Base-by-base conservation (phyloP, 768 basidiomycete species). In the Pisolithus sp. region DNA sequence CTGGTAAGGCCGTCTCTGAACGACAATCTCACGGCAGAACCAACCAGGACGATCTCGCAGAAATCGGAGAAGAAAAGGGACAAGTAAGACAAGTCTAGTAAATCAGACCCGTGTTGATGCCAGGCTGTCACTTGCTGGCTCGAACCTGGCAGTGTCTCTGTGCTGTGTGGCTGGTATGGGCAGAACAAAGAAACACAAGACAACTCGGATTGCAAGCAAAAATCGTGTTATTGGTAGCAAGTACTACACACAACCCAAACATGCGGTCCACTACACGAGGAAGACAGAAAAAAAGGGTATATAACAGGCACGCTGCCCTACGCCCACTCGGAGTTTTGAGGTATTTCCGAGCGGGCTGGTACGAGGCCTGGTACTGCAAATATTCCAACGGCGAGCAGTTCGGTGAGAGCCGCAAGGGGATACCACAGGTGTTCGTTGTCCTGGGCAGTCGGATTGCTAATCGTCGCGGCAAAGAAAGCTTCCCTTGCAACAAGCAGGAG, bases 321-420 rank as follows among this genome's bases (percentile, higher is more conserved):
- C 18, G 46, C 47, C 34, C 38, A 20, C 28, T 21, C 44, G 6
- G 24, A 13, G 2, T 47, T 47, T 15, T 55, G 52, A 12, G 46
- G 36, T 17, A 36, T 40, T 17, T 56, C 53, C 3, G 50, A 51
- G 20, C 54, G 54, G 21, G 49, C 44, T 18, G 69, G 68, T n/a
- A 71, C 67, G 0, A 71, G 56, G 31, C 71, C 68, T 5, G 66
- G 67, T 3, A 58, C 38, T 15, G 58, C 48, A 48, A 68, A 69
- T 30, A 68, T 46, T 39, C 48, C 4, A 13, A 67, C 60, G 8
- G 64, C 69, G 21, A 72, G 47, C 30, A 65, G 53, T 46, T 72
- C 69, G 10, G 71, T 58, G 13, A 65, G 47, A 2, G 54, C 71
- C 20, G 63, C 34, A 26, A 72, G 55, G 3, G 70, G 68, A 37